Evolutionary conservation across 176 grass and related monocot species (phyloP).

Genomic region (Zizania latifolia): DNA sequence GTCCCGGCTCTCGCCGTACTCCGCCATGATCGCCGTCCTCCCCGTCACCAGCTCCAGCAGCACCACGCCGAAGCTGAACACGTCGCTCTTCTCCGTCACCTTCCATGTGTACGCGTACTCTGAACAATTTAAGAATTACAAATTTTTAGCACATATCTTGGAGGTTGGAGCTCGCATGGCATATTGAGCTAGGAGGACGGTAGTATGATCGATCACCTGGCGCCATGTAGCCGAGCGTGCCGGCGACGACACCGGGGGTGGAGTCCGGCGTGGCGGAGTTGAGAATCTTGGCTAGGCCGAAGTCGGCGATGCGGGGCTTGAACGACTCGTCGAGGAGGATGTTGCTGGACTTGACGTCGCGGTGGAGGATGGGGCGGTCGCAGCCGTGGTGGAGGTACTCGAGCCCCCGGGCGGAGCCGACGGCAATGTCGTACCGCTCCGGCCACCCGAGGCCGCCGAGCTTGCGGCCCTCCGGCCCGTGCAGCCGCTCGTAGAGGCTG

Average conservation of each 20-base stretch:
- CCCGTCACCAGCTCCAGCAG: conserved; percentile 76
- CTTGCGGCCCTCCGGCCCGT: conserved; percentile 23
- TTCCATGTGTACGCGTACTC: conserved; percentile 85
- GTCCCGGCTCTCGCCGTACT: conserved; percentile 46
- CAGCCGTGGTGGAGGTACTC: conserved; percentile 90
- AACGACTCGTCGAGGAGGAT: conserved; percentile 84
- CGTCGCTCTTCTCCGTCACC: conserved; percentile 87
- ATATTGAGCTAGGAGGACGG: too few species aligned
- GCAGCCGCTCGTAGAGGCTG: conserved; percentile 62
- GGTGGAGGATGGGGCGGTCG: conserved; percentile 73
- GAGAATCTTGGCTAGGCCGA: conserved; percentile 87
- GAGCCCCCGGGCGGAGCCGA: conserved; percentile 61
- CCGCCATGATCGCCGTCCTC: conserved; percentile 31
- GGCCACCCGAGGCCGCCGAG: conserved; percentile 42
- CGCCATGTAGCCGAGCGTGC: conserved; percentile 86
- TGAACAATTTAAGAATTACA: too few species aligned
- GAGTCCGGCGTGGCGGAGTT: not conserved
- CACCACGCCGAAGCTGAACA: conserved; percentile 94
- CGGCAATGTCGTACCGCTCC: conserved; percentile 53
- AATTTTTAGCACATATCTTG: too few species aligned
- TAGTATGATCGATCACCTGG: too few species aligned
- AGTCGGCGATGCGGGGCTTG: conserved; percentile 83
- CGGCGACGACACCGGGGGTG: conserved; percentile 44
- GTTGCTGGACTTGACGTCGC: conserved; percentile 94
- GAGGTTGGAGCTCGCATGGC: too few species aligned